Conservation (phyloP, 352 stramenopile species). For the Phytopythium delawarense region DNA sequence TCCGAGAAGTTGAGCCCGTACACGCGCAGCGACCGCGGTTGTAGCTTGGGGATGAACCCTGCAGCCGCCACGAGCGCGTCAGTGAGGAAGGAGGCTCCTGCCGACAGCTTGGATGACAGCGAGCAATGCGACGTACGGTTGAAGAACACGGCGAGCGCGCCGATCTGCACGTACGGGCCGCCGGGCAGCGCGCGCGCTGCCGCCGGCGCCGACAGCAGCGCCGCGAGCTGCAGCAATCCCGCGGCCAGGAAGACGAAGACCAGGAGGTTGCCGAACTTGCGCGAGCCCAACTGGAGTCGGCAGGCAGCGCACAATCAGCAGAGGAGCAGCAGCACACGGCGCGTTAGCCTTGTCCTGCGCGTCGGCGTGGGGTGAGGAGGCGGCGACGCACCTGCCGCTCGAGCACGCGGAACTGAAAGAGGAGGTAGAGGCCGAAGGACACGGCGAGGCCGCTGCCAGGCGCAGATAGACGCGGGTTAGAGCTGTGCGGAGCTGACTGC, state of each 20-base stretch:
- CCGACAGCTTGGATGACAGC: neutral
- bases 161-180: slow-evolving; percentile 69
- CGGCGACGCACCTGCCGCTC: slow-evolving; percentile 46
- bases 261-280: slow-evolving; percentile 78
- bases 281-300: slow-evolving; percentile 58
- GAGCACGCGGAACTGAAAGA: slow-evolving; percentile 84
- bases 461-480: neutral
- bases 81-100: neutral
- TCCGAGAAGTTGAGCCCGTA: slow-evolving; percentile 76
- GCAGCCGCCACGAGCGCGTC: neutral
- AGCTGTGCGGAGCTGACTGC: neutral
- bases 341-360: no score
- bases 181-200: slow-evolving; percentile 40
- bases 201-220: slow-evolving; percentile 36
- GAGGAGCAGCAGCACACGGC: no score
- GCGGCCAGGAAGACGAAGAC: slow-evolving; percentile 59
- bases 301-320: no score
- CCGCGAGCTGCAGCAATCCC: slow-evolving; percentile 38
- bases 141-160: slow-evolving; percentile 72
- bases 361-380: no score
- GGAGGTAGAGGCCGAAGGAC: slow-evolving; percentile 75
- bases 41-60: slow-evolving; percentile 78
- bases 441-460: slow-evolving; percentile 59
- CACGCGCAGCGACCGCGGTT: slow-evolving; percentile 56
- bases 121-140: slow-evolving; percentile 42